phyloP scores from a whole-genome alignment of 768 basidiomycete species.

The Amanita jacksonii region DNA sequence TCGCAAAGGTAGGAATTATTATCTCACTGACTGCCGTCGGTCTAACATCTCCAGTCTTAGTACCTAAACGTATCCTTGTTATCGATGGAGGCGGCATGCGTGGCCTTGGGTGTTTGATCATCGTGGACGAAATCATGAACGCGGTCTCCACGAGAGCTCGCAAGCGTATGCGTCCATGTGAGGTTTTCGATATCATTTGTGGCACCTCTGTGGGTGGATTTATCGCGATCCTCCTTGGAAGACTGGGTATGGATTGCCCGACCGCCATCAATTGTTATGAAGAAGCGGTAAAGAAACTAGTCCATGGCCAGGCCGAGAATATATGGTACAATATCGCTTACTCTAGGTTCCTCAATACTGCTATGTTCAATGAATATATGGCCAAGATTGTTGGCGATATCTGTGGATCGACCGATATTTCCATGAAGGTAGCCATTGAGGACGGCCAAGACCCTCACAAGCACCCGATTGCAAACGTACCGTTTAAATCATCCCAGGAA shows the following conservation, averaged over 20 bases:
- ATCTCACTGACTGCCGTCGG: neutral
- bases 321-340: constrained; percentile 15
- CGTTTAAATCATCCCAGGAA: neutral
- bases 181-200: constrained; percentile 23
- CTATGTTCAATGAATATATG: neutral
- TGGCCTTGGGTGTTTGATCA: constrained; percentile 16
- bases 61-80: constrained; percentile 12
- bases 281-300: constrained; percentile 10
- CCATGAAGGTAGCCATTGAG: constrained; percentile 5
- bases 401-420: constrained; percentile 4
- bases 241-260: constrained; percentile 18
- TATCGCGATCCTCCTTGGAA: constrained; percentile 19
- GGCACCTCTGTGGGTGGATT: constrained; percentile 21
- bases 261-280: constrained; percentile 19
- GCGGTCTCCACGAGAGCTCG: constrained; percentile 12
- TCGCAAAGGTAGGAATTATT: neutral
- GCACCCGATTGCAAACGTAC: constrained; percentile 10
- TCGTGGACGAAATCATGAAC: constrained; percentile 17
- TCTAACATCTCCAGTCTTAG: neutral
- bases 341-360: constrained; percentile 1
- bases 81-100: constrained; percentile 22
- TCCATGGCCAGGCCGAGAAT: constrained; percentile 11
- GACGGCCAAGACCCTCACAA: constrained; percentile 5
- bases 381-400: neutral
- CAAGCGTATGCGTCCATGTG: constrained; percentile 15